Conservation (phyloP, 257 asterid genomes). For the Solanum bukasovii region DNA sequence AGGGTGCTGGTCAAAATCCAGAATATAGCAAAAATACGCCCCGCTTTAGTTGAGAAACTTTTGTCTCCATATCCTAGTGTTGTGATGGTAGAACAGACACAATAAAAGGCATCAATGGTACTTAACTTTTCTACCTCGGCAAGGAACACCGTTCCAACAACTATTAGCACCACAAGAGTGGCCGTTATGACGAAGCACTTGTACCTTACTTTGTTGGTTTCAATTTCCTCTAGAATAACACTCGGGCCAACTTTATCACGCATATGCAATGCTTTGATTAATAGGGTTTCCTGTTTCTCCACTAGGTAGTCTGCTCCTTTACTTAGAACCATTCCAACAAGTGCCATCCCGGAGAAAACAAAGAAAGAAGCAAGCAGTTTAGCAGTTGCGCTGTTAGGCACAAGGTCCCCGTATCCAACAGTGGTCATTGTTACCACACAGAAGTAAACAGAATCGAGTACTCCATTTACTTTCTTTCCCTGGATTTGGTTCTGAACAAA, state of each 20-base stretch:
- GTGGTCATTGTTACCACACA: constrained; percentile 97
- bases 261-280: constrained; percentile 55
- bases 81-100: constrained; percentile 79
- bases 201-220: constrained; percentile 44
- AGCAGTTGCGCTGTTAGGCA: constrained; percentile 44
- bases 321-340: constrained; percentile 48
- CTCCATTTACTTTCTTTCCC: constrained; percentile 49
- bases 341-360: constrained; percentile 90
- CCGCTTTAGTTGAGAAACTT: constrained; percentile 75
- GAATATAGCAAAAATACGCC: constrained; percentile 76
- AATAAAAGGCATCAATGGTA: constrained; percentile 65
- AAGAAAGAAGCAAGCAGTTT: constrained; percentile 82
- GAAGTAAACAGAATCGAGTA: constrained; percentile 83
- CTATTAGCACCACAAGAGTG: constrained; percentile 35
- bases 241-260: constrained; percentile 22
- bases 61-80: constrained; percentile 93
- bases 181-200: constrained; percentile 32
- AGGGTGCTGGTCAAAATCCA: constrained; percentile 80
- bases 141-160: constrained; percentile 47
- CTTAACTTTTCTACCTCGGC: constrained; percentile 48
- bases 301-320: constrained; percentile 81
- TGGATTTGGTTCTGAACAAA: constrained; percentile 39
- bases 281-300: constrained; percentile 65
- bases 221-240: constrained; percentile 46
- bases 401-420: constrained; percentile 94